These are phyloP conservation scores for Yamadazyma dushanensis DNA, from an alignment of 1,139 yeast species.

Conservation along the genomic window DNA sequence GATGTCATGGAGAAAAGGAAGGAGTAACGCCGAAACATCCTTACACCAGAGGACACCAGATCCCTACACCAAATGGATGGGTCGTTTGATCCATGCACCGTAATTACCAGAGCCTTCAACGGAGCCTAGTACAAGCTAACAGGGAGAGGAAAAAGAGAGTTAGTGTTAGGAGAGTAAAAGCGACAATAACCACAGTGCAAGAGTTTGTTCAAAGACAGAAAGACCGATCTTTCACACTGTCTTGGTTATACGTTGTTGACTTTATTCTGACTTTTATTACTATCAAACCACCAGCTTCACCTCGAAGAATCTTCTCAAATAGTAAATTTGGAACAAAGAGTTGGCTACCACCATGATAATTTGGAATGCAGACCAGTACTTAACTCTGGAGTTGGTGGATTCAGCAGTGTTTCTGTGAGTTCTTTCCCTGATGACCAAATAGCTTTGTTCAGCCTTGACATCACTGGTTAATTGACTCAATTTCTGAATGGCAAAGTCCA, in stretches of 20 bases:
- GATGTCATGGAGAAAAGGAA: background rate
- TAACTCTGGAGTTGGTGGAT: constrained; percentile 93
- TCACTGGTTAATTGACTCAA: constrained; percentile 77
- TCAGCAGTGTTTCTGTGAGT: constrained; percentile 98
- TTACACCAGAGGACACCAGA: background rate
- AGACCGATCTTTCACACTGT: too few species aligned
- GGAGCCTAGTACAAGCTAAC: background rate
- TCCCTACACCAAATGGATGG: constrained; percentile 2
- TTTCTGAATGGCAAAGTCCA: constrained; percentile 82
- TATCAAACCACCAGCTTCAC: constrained; percentile 80
- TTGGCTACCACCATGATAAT: constrained; percentile 80
- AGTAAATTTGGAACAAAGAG: constrained; percentile 90
- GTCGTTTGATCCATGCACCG: constrained; percentile 1
- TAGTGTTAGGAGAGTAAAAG: background rate
- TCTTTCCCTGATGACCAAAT: constrained; percentile 93
- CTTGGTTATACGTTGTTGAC: too few species aligned
- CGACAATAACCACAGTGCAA: background rate
- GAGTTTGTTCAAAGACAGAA: too few species aligned
- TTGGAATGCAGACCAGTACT: constrained; percentile 97
- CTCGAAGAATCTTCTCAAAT: constrained; percentile 92
- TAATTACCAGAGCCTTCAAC: background rate
- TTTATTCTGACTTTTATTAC: background rate
- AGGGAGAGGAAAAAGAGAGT: background rate
- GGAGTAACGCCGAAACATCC: background rate
- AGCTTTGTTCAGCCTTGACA: constrained; percentile 88